phyloP scores from a whole-genome alignment of 2,329 filamentous ascomycete species.

The Ceratocystiopsis brevicomis region DNA sequence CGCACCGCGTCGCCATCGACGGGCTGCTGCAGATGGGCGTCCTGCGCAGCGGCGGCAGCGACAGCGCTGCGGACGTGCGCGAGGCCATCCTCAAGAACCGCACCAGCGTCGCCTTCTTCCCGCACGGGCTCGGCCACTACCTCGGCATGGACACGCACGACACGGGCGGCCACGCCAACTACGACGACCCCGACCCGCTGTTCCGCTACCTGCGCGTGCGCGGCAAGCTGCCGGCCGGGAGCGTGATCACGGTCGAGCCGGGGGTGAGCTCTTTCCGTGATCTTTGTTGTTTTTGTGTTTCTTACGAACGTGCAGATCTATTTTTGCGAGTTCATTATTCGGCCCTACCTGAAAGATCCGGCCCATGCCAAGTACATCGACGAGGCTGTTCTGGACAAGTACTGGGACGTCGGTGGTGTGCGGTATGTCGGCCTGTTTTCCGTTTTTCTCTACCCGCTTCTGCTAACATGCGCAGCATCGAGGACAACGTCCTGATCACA shows the following conservation, averaged over 20 bases:
- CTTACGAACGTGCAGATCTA: slow-evolving; percentile 39
- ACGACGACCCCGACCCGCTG: slow-evolving; percentile 60
- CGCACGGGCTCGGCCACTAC: slow-evolving; percentile 80
- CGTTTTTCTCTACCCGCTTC: background rate
- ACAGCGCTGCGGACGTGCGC: slow-evolving; percentile 13
- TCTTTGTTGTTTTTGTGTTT: background rate
- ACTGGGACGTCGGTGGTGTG: slow-evolving; percentile 67
- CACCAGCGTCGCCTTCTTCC: slow-evolving; percentile 80
- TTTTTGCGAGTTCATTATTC: slow-evolving; percentile 78
- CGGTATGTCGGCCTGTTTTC: slow-evolving; percentile 24
- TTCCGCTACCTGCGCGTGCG: slow-evolving; percentile 76
- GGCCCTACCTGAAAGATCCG: slow-evolving; percentile 56
- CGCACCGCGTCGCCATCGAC: slow-evolving; percentile 65
- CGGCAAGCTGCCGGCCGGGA: slow-evolving; percentile 53
- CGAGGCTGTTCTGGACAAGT: slow-evolving; percentile 49
- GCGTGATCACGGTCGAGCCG: slow-evolving; percentile 87
- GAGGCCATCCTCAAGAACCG: slow-evolving; percentile 59
- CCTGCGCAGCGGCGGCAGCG: slow-evolving; percentile 30
- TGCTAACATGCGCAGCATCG: slow-evolving; percentile 22
- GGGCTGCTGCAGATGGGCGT: slow-evolving; percentile 62
- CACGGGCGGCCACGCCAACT: slow-evolving; percentile 59
- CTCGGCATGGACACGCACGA: slow-evolving; percentile 89
- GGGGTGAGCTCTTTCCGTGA: slow-evolving; percentile 39
- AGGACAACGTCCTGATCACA: slow-evolving; percentile 47
- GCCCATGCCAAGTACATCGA: slow-evolving; percentile 63